Percentiles rank a stretch among this genome's conserved stretches.
phyloP scores from a whole-genome alignment of 2,329 filamentous ascomycete species.

The Coleophoma cylindrospora region DNA sequence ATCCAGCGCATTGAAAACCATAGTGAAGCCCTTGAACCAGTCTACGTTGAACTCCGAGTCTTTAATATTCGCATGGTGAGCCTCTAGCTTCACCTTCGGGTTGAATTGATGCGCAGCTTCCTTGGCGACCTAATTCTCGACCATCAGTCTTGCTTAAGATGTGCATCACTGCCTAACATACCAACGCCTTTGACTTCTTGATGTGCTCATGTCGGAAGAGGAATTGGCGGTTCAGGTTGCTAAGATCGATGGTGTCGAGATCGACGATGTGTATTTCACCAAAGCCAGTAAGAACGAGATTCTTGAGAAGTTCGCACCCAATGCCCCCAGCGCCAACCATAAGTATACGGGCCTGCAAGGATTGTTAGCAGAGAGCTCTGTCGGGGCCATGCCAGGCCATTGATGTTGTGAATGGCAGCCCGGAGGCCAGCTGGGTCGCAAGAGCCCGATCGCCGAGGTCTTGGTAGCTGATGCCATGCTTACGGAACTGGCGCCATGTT shows the following conservation, averaged over 20 bases:
- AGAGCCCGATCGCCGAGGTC: neutral
- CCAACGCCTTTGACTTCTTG: conserved; percentile 92
- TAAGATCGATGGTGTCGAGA: conserved; percentile 96
- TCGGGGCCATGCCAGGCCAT: neutral
- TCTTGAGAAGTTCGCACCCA: conserved; percentile 95
- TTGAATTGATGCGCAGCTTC: conserved; percentile 90
- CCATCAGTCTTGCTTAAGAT: conserved; percentile 4
- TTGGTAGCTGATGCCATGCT: neutral
- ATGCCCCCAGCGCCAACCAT: conserved; percentile 97
- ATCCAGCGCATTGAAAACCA: conserved; percentile 96
- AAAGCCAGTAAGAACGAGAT: conserved; percentile 87
- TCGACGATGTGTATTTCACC: conserved; percentile 93
- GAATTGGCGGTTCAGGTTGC: conserved; percentile 96
- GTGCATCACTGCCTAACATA: conserved; percentile 36
- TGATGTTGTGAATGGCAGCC: conserved; percentile 38
- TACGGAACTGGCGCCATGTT: neutral
- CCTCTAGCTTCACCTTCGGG: conserved; percentile 77
- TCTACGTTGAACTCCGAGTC: conserved; percentile 78
- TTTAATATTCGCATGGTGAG: conserved; percentile 94
- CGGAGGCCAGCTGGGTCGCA: neutral
- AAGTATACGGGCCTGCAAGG: conserved; percentile 69
- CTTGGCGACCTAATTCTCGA: conserved; percentile 67
- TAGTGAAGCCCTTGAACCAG: conserved; percentile 78
- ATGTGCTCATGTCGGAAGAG: conserved; percentile 96
- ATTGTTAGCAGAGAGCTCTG: conserved; percentile 26